These are phyloP conservation scores for Rubia yunnanensis DNA, from an alignment of 257 asterid species.

Conservation along the genomic window DNA sequence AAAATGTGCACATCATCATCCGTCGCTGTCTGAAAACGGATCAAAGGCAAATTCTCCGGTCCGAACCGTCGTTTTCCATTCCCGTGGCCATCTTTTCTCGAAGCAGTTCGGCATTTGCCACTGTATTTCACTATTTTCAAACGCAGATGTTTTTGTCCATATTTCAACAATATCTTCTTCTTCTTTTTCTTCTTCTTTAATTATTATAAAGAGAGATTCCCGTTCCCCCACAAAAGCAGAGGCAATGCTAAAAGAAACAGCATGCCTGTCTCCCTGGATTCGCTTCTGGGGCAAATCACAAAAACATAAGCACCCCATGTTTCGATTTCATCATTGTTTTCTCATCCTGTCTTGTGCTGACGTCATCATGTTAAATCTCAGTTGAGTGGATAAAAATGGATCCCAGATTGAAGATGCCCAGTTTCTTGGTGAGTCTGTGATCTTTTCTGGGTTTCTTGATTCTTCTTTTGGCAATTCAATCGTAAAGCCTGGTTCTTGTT, in stretches of 20 bases:
- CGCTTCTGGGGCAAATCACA: conserved; percentile 10
- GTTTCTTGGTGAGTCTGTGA: conserved; percentile 30
- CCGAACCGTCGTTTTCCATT: conserved; percentile 3
- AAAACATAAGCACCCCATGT: conserved; percentile 30
- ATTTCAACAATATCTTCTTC: neutral
- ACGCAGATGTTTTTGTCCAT: neutral
- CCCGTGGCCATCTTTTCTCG: neutral
- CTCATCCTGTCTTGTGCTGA: conserved; percentile 23
- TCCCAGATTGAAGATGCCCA: conserved; percentile 15
- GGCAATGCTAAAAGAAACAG: conserved; percentile 15
- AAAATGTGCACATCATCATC: neutral
- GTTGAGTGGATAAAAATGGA: conserved; percentile 32
- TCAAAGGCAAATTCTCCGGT: neutral
- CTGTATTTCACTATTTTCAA: neutral
- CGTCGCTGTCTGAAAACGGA: neutral
- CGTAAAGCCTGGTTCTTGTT: neutral
- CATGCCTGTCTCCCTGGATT: conserved; percentile 50
- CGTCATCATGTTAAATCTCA: conserved; percentile 47
- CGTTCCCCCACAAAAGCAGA: conserved; percentile 12
- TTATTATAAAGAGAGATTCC: conserved; percentile 14
- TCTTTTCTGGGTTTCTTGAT: conserved; percentile 29
- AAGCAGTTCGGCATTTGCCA: neutral
- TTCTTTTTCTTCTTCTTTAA: conserved; percentile 8
- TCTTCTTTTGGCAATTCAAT: conserved; percentile 1
- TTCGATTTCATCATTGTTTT: conserved; percentile 3